phyloP scores from a whole-genome alignment of 306 rosid species.

The Adenanthera pavonina region DNA sequence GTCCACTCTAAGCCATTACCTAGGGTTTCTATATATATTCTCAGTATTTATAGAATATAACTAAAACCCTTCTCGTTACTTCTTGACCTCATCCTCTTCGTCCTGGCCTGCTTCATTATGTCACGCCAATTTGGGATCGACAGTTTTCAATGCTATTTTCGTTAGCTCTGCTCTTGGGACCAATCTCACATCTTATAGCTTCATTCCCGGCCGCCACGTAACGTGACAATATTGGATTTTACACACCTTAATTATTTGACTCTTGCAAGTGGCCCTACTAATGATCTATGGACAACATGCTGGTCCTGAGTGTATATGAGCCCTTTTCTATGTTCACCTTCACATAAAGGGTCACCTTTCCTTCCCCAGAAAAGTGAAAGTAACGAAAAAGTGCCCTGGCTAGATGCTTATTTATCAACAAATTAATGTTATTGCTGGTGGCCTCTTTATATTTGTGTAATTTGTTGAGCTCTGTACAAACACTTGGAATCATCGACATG shows the following conservation, averaged over 20 bases:
- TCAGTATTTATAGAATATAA: too few species aligned
- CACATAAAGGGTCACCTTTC: neutral
- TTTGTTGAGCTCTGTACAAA: slow-evolving; percentile 26
- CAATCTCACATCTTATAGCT: neutral
- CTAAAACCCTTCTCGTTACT: neutral
- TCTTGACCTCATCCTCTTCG: neutral
- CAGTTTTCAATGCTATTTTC: neutral
- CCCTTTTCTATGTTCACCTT: slow-evolving; percentile 28
- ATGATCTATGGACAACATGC: slow-evolving; percentile 37
- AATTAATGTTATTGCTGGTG: neutral
- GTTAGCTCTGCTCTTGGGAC: neutral
- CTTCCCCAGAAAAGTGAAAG: neutral
- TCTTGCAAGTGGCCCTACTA: slow-evolving; percentile 36
- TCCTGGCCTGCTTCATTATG: neutral
- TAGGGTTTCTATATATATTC: neutral
- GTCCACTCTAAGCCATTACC: neutral
- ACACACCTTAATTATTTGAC: neutral
- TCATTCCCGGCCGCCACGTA: neutral
- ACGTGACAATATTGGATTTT: neutral
- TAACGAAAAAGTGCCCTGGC: neutral
- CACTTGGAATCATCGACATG: slow-evolving; percentile 27
- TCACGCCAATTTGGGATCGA: neutral
- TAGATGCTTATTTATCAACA: slow-evolving; percentile 32
- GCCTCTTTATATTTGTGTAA: neutral
- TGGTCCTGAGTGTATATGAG: slow-evolving; percentile 14